Base-by-base conservation (phyloP, 192 early-diverging fungal genomes). In the Gigaspora rosea region DNA sequence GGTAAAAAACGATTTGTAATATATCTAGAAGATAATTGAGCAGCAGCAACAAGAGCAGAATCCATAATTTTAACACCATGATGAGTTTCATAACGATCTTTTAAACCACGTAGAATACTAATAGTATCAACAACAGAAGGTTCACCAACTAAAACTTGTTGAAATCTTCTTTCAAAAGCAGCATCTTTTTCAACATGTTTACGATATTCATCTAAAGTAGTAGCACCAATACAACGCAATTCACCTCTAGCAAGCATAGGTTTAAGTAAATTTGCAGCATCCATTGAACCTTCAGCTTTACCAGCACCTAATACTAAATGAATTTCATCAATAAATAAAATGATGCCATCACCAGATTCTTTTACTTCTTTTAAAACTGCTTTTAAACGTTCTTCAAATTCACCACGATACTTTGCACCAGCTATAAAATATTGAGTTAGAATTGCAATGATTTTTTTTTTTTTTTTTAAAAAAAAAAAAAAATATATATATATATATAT, bases 311-410 rank as follows among this genome's bases (percentile, higher is more conserved):
- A 87, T 16, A 98, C 92, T 3, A 93, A 87, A 79, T 99, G 97
- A 56, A 99, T 92, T 84, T 99, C 97, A 82, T 99, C 97, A 73
- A 99, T 97, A 82, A 99, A 99, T 36, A 99, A 83, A 73, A 99
- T 99, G 32, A 95, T 90, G 20, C 91, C 91, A 48, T 93, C 94
- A 50, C 93, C 87, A 27, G 95, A 91, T 35, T 97, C 94, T 74
- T 92, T 93, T 69, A 97, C 93, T 84, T 99, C 96, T 80, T 97
- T 96, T 54, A 99, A 86, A 9, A 99, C 93, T 0, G 94, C 87
- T 89, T 99, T 98, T 52, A 99, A 89, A 33, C 97, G 92, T 80
- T 98, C 97, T 80, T 99, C 97, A 75, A 98, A 99, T 87, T 99
- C 96, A 76, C 97, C 97, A 64, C 94, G 91, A 83, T 95, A 98